A percentile compares a stretch with the other conserved stretches of the same genome.
Evolutionary conservation across 306 rosid species (phyloP).

Genomic region (Clitoria ternatea): DNA sequence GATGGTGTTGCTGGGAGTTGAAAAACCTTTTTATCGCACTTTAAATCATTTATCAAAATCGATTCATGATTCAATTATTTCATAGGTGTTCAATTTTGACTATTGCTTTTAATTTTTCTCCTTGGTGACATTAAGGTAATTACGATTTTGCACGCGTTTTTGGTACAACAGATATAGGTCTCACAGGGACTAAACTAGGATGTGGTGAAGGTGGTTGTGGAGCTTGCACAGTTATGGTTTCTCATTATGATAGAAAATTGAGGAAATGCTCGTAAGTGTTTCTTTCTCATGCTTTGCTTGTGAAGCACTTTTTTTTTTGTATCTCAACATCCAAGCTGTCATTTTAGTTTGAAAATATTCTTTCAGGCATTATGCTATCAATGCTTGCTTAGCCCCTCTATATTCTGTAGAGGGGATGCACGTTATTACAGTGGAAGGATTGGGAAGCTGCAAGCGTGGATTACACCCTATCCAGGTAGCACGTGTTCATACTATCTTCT

Average conservation of each 20-base stretch:
- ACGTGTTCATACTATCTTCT: neutral
- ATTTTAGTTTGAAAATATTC: slow-evolving; percentile 22
- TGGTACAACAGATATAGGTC: slow-evolving; percentile 46
- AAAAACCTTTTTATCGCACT: too few species aligned
- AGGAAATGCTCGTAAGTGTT: slow-evolving; percentile 70
- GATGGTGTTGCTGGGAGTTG: too few species aligned
- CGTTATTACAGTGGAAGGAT: slow-evolving; percentile 88
- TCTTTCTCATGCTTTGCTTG: slow-evolving; percentile 18
- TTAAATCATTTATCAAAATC: too few species aligned
- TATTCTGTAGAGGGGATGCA: slow-evolving; percentile 99
- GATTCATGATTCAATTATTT: neutral
- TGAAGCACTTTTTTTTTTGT: slow-evolving; percentile 3
- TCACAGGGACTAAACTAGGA: slow-evolving; percentile 94
- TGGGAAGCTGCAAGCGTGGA: slow-evolving; percentile 73
- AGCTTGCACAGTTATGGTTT: slow-evolving; percentile 98
- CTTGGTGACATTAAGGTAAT: slow-evolving; percentile 18
- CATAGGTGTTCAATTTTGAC: slow-evolving; percentile 8
- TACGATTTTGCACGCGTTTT: neutral
- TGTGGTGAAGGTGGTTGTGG: slow-evolving; percentile 99
- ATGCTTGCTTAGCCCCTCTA: slow-evolving; percentile 94
- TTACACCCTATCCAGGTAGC: slow-evolving; percentile 90
- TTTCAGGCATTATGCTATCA: slow-evolving; percentile 84
- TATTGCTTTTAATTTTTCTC: slow-evolving; percentile 10
- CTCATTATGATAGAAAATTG: slow-evolving; percentile 50
- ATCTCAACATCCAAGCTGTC: slow-evolving; percentile 22